Evolutionary conservation across 805 yeast species (phyloP).

Genomic region (Candida taoyuanica): DNA sequence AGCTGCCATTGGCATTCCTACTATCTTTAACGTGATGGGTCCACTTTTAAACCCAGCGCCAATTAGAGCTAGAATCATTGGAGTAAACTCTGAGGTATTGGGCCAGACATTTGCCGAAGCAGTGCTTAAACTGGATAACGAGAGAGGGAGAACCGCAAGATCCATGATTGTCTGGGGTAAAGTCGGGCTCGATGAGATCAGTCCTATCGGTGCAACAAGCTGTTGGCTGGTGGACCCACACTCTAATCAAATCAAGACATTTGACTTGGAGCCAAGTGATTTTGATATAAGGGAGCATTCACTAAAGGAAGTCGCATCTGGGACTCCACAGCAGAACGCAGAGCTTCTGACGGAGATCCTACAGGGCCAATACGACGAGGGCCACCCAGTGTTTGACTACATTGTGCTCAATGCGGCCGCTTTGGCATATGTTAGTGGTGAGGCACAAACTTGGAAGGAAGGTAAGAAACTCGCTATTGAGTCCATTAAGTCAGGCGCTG

Average conservation of each 20-base stretch:
- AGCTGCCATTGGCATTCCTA: slow-evolving; percentile 76
- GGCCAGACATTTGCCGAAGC: slow-evolving; percentile 87
- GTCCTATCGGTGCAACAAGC: slow-evolving; percentile 79
- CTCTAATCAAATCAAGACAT: slow-evolving; percentile 38
- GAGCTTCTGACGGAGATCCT: slow-evolving; percentile 40
- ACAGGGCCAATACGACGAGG: slow-evolving; percentile 39
- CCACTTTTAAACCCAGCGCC: slow-evolving; percentile 93
- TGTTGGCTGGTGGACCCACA: slow-evolving; percentile 65
- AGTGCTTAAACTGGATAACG: slow-evolving; percentile 55
- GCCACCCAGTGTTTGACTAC: slow-evolving; percentile 76
- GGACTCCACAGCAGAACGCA: slow-evolving; percentile 88
- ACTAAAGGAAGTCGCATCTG: slow-evolving; percentile 64
- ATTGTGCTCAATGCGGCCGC: slow-evolving; percentile 90
- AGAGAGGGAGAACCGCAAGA: slow-evolving; percentile 37
- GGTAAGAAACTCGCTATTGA: slow-evolving; percentile 74
- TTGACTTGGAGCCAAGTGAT: slow-evolving; percentile 61
- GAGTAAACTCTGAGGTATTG: slow-evolving; percentile 75
- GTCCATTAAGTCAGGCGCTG: slow-evolving; percentile 64
- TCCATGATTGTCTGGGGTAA: slow-evolving; percentile 93
- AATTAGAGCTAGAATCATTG: slow-evolving; percentile 72
- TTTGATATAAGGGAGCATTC: slow-evolving; percentile 78
- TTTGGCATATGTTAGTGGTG: slow-evolving; percentile 72
- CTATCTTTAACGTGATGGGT: slow-evolving; percentile 91
- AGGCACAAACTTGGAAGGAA: slow-evolving; percentile 60
- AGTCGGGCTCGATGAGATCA: slow-evolving; percentile 87